Conservation (phyloP, 306 rosid species). For the Crotalaria pallida region DNA sequence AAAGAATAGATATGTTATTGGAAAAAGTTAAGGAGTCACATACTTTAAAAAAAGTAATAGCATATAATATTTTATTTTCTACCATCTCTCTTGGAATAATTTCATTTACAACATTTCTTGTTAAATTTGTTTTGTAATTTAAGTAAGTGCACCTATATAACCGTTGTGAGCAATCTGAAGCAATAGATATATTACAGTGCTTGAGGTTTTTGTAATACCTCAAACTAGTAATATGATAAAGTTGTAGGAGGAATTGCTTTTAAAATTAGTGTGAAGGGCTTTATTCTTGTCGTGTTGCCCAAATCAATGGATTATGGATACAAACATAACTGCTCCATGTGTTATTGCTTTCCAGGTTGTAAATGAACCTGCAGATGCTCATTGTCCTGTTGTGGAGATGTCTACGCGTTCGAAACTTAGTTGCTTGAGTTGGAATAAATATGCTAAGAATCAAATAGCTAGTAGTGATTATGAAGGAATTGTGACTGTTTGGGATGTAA, state of each 20-base stretch:
- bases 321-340: slow-evolving; percentile 5
- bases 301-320: background rate
- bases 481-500: slow-evolving; percentile 95
- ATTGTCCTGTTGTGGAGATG: slow-evolving; percentile 94
- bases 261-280: background rate
- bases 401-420: slow-evolving; percentile 94
- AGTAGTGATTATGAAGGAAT: slow-evolving; percentile 98
- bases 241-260: background rate
- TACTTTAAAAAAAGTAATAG: background rate
- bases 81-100: background rate
- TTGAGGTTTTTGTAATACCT: background rate
- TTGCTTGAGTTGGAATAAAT: slow-evolving; percentile 98
- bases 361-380: slow-evolving; percentile 82
- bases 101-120: background rate
- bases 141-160: background rate
- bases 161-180: background rate
- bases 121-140: background rate
- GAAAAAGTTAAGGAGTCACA: background rate
- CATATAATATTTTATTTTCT: background rate
- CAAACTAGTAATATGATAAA: background rate
- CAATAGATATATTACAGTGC: background rate
- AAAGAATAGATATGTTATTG: background rate
- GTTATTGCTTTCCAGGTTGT: slow-evolving; percentile 60
- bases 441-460: slow-evolving; percentile 84
- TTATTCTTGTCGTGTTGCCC: slow-evolving; percentile 3